These are phyloP conservation scores for Collybia sp. DNA, from an alignment of 768 basidiomycete genomes.

Conservation along the genomic window DNA sequence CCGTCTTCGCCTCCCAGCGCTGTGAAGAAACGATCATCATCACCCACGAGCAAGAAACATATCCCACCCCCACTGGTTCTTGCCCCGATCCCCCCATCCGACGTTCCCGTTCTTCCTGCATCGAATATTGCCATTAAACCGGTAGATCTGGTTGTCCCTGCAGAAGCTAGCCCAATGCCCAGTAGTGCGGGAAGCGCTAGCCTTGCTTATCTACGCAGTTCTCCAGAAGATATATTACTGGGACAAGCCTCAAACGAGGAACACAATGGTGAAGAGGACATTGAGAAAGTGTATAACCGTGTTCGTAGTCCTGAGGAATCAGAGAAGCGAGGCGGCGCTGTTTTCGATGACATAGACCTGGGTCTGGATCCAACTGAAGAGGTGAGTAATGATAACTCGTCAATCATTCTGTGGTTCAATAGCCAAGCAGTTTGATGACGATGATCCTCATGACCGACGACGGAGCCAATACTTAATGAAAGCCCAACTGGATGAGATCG, in stretches of 20 bases:
- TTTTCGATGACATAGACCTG: conserved; percentile 49
- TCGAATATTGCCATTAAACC: conserved; percentile 10
- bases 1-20: conserved; percentile 29
- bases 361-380: conserved; percentile 43
- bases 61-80: conserved; percentile 58
- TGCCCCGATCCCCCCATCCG: conserved; percentile 20
- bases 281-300: conserved; percentile 29
- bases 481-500: conserved; percentile 75
- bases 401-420: conserved; percentile 10
- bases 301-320: conserved; percentile 31
- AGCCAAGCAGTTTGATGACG: conserved; percentile 51
- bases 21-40: conserved; percentile 24
- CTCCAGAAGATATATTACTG: conserved; percentile 10
- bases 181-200: conserved; percentile 29
- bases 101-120: no score
- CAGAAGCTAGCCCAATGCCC: conserved; percentile 29
- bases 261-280: conserved; percentile 33
- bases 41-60: conserved; percentile 32
- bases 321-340: conserved; percentile 42
- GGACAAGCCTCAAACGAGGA: conserved; percentile 8
- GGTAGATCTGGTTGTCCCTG: conserved; percentile 26
- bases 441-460: conserved; percentile 70
- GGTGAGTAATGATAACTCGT: conserved; percentile 21
- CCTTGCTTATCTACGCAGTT: conserved; percentile 44
- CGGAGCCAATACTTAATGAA: conserved; percentile 73